phyloP scores from a whole-genome alignment of 805 yeast genomes.

The Candida nemodendra region DNA sequence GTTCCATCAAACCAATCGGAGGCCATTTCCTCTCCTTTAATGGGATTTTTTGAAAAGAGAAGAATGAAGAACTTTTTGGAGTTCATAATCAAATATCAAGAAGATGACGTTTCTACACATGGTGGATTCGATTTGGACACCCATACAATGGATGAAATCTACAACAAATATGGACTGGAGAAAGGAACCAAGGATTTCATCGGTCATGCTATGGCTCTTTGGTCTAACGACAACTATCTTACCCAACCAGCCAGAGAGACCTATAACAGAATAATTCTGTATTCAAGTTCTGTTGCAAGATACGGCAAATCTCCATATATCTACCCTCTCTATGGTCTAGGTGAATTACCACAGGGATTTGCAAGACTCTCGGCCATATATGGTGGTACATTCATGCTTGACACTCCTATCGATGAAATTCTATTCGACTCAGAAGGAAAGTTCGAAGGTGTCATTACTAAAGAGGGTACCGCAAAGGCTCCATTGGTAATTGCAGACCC shows the following conservation, averaged over 20 bases:
- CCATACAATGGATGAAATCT: constrained; percentile 89
- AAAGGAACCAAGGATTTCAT: constrained; percentile 92
- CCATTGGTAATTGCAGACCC: constrained; percentile 97
- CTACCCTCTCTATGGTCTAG: constrained; percentile 94
- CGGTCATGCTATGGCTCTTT: constrained; percentile 98
- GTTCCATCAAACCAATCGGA: constrained; percentile 92
- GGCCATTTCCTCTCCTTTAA: constrained; percentile 85
- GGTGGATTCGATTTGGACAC: constrained; percentile 82
- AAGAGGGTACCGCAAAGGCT: constrained; percentile 88
- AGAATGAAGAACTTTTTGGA: constrained; percentile 91
- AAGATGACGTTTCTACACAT: constrained; percentile 76
- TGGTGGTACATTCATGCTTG: constrained; percentile 98
- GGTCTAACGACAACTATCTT: constrained; percentile 89
- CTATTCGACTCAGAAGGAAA: constrained; percentile 69
- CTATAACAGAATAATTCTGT: constrained; percentile 78
- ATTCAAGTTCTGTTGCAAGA: constrained; percentile 87
- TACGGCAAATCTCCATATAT: constrained; percentile 96
- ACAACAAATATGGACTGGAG: constrained; percentile 85
- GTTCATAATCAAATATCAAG: constrained; percentile 79
- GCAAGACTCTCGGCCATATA: constrained; percentile 95
- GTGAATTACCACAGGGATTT: constrained; percentile 98
- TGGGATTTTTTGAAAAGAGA: constrained; percentile 96
- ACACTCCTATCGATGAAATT: constrained; percentile 90
- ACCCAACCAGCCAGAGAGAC: constrained; percentile 90
- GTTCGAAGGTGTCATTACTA: constrained; percentile 84